Conservation (phyloP, 2,329 filamentous ascomycete species). For the Dactylellina leptospora region DNA sequence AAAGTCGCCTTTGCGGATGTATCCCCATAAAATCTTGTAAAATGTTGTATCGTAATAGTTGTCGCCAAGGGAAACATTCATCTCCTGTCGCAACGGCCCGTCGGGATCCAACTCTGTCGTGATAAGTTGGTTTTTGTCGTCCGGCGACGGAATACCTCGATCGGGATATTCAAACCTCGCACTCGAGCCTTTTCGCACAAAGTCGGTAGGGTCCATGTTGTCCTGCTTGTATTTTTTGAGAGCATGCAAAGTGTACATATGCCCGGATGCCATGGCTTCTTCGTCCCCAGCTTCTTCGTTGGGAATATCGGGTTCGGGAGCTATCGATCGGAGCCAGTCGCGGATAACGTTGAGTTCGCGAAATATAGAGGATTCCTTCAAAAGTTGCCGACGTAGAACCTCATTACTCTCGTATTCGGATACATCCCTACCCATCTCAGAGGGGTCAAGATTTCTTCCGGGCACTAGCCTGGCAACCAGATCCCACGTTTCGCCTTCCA, state of each 20-base stretch:
- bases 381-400: constrained; percentile 74
- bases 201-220: constrained; percentile 42
- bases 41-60: constrained; percentile 88
- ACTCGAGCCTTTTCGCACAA: constrained; percentile 24
- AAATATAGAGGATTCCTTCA: constrained; percentile 76
- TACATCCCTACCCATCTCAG: constrained; percentile 47
- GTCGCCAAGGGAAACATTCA: constrained; percentile 80
- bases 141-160: constrained; percentile 60
- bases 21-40: constrained; percentile 93
- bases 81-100: constrained; percentile 79
- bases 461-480: constrained; percentile 78
- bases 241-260: constrained; percentile 87
- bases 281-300: constrained; percentile 81
- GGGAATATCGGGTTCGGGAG: constrained; percentile 72
- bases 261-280: constrained; percentile 84
- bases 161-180: constrained; percentile 47
- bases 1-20: constrained; percentile 84
- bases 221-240: constrained; percentile 91
- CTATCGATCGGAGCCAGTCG: constrained; percentile 84
- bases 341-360: constrained; percentile 81
- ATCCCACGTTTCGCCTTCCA: constrained; percentile 91
- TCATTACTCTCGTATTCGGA: constrained; percentile 56
- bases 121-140: constrained; percentile 71
- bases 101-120: constrained; percentile 93
- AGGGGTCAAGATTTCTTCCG: constrained; percentile 62